These are phyloP conservation scores for Vitis hybrid DNA, from an alignment of 177 flowering plant genomes.

Conservation along the genomic window DNA sequence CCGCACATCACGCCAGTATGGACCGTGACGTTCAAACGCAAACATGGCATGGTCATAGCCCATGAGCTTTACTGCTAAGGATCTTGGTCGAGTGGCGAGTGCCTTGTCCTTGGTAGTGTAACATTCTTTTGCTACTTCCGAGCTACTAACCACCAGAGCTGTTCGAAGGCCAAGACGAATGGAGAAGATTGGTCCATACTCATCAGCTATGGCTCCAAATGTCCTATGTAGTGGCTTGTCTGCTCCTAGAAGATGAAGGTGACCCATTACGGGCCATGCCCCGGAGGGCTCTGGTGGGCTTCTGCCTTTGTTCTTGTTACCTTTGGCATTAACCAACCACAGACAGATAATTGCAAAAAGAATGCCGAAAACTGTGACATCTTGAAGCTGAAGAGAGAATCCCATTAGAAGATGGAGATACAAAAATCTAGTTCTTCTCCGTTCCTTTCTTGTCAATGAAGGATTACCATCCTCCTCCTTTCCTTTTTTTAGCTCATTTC, in stretches of 20 bases:
- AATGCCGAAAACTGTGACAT: not conserved
- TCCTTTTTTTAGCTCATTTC: too few relatives aligned
- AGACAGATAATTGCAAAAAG: not conserved
- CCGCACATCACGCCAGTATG: constrained; percentile 5
- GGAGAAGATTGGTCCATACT: constrained; percentile 10
- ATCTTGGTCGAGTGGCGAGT: not conserved
- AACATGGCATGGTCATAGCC: not conserved
- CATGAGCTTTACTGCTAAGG: not conserved
- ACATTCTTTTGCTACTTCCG: constrained; percentile 17
- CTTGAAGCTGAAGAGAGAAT: not conserved
- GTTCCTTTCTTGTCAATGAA: too few relatives aligned
- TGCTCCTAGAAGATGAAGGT: constrained; percentile 11
- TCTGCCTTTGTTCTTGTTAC: not conserved
- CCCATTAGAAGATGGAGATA: not conserved
- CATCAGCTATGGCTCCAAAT: constrained; percentile 15
- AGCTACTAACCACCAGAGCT: constrained; percentile 8
- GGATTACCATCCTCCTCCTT: too few relatives aligned
- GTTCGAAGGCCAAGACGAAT: constrained; percentile 7
- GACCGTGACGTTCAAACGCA: not conserved
- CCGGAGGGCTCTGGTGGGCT: constrained; percentile 18
- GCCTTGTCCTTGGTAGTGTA: constrained; percentile 16
- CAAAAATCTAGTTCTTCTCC: too few relatives aligned
- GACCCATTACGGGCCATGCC: constrained; percentile 14
- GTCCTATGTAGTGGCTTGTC: constrained; percentile 4
- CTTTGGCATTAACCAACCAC: not conserved